Percentiles rank a stretch among this genome's conserved stretches.
Evolutionary conservation across 2,329 filamentous ascomycete genomes (phyloP).

Genomic region (Aspergillus quadricinctus): DNA sequence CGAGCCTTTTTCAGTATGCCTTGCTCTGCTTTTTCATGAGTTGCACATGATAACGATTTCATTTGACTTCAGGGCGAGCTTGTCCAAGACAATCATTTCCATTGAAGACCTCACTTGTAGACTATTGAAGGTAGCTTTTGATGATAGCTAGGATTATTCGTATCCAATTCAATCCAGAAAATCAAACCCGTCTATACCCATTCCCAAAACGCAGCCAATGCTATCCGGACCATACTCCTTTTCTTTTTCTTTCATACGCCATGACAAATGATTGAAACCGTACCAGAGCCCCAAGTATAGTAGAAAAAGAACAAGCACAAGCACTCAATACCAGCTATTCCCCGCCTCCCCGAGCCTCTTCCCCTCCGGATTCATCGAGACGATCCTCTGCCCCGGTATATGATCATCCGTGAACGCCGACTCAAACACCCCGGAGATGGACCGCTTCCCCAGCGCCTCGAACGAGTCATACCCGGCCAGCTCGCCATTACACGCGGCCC

Average conservation of each 20-base stretch:
- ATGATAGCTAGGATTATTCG: neutral
- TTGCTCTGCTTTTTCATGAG: neutral
- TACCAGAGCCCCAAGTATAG: neutral
- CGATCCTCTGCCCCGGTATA: slow-evolving; percentile 54
- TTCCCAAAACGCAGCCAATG: neutral
- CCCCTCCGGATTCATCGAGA: slow-evolving; percentile 56
- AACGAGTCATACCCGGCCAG: slow-evolving; percentile 51
- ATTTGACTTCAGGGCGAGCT: neutral
- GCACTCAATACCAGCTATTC: slow-evolving; percentile 53
- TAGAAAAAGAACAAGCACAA: neutral
- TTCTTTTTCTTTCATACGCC: neutral
- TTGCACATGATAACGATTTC: neutral
- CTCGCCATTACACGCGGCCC: slow-evolving; percentile 52
- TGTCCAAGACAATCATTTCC: neutral
- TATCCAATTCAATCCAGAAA: neutral
- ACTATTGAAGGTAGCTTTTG: neutral
- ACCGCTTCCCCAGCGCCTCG: slow-evolving; percentile 47
- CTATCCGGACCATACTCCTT: neutral
- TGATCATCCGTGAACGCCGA: slow-evolving; percentile 50
- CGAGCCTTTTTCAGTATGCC: neutral
- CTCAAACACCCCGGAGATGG: slow-evolving; percentile 58
- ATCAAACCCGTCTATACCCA: neutral
- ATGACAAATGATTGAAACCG: neutral
- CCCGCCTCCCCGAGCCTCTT: slow-evolving; percentile 53
- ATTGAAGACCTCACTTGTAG: neutral